A percentile compares a stretch with the other conserved stretches of the same genome.
Evolutionary conservation across 2,329 filamentous ascomycete genomes (phyloP).

Genomic region (Exophiala alcalophila): DNA sequence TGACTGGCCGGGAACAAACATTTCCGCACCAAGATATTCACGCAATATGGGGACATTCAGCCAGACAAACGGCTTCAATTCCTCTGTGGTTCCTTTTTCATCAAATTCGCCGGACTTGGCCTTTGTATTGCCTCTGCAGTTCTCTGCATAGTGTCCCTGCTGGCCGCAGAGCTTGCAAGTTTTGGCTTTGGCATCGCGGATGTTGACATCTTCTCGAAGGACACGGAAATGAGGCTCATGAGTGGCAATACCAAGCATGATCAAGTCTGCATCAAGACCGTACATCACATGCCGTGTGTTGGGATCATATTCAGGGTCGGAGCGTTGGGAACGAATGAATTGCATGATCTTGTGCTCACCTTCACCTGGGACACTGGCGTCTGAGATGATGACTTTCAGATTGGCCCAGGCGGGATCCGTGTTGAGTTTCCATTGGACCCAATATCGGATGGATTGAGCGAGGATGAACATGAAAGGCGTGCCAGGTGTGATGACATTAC

Average conservation of each 20-base stretch:
- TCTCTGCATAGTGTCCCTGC: conserved; percentile 81
- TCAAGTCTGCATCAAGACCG: conserved; percentile 93
- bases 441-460: conserved; percentile 84
- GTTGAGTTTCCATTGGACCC: conserved; percentile 96
- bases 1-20: conserved; percentile 75
- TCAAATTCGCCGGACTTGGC: conserved; percentile 75
- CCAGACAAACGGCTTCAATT: conserved; percentile 95
- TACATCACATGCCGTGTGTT: conserved; percentile 99
- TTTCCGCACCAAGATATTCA: conserved; percentile 88
- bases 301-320: conserved; percentile 85
- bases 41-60: conserved; percentile 86
- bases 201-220: conserved; percentile 93
- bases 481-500: conserved; percentile 83
- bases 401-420: conserved; percentile 94
- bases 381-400: conserved; percentile 96
- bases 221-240: conserved; percentile 98
- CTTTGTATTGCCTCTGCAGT: conserved; percentile 76
- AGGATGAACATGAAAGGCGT: conserved; percentile 99
- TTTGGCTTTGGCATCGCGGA: conserved; percentile 77
- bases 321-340: conserved; percentile 89
- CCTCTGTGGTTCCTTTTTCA: conserved; percentile 69
- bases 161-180: conserved; percentile 88
- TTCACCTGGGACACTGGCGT: conserved; percentile 95
- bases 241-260: conserved; percentile 95
- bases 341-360: conserved; percentile 99